These are phyloP conservation scores for Brassica nigra DNA, from an alignment of 345 rosid species.

Conservation along the genomic window DNA sequence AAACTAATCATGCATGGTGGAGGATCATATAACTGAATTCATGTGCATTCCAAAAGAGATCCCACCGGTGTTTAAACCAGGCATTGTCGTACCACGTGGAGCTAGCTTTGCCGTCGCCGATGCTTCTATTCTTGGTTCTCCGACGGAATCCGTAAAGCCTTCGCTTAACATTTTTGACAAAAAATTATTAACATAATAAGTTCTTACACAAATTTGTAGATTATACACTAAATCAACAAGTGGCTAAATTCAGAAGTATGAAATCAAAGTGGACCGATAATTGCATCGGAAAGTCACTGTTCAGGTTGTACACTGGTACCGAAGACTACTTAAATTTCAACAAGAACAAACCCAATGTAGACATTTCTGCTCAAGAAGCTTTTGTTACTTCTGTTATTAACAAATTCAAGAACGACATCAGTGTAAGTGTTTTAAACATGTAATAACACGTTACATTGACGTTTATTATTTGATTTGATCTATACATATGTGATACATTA, in stretches of 20 bases:
- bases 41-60: constrained; percentile 22
- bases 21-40: constrained; percentile 15
- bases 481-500: not conserved
- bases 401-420: constrained; percentile 18
- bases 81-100: constrained; percentile 23
- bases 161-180: no score
- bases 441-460: no score
- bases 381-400: constrained; percentile 22
- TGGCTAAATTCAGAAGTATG: not conserved
- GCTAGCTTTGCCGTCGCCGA: constrained; percentile 36
- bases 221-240: constrained; percentile 31
- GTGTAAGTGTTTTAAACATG: constrained; percentile 8
- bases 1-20: not conserved
- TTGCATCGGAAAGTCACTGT: constrained; percentile 10
- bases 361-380: constrained; percentile 28
- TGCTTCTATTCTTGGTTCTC: constrained; percentile 28
- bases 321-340: constrained; percentile 32
- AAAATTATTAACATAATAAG: no score
- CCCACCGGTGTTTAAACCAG: constrained; percentile 29
- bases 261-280: constrained; percentile 17
- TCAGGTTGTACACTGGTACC: constrained; percentile 28
- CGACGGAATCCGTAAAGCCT: constrained; percentile 15
- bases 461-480: not conserved
- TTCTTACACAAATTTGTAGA: not conserved
- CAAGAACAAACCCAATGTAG: constrained; percentile 7